phyloP scores from a whole-genome alignment of 352 stramenopile genomes.

The Thalassiosira sp. region DNA sequence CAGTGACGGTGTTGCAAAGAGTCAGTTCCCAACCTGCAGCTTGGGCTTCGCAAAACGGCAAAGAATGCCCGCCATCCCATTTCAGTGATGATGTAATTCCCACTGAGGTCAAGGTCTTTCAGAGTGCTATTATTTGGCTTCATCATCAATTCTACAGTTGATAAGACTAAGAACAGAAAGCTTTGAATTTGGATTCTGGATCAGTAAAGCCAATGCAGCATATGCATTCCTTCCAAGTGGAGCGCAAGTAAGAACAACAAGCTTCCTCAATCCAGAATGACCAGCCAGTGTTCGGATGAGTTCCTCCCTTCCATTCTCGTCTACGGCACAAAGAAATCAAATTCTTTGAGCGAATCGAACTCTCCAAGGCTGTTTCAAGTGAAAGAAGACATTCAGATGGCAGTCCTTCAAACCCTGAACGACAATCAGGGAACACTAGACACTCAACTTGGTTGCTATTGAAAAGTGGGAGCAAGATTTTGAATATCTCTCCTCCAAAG shows the following conservation, averaged over 20 bases:
- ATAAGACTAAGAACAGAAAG: background rate
- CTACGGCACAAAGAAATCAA: background rate
- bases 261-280: background rate
- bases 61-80: constrained; percentile 5
- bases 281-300: background rate
- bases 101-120: background rate
- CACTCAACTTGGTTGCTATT: no score
- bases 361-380: background rate
- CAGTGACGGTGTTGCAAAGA: no score
- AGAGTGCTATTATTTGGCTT: background rate
- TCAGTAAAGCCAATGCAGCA: constrained; percentile 1
- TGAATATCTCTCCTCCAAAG: background rate
- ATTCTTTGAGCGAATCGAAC: background rate
- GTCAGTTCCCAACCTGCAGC: background rate
- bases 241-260: background rate
- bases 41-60: constrained; percentile 7
- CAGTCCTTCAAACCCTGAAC: no score
- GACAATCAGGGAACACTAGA: no score
- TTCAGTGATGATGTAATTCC: background rate
- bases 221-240: background rate
- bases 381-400: background rate
- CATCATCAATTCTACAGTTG: constrained; percentile 8
- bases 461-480: background rate
- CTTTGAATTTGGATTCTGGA: constrained; percentile 5
- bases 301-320: background rate